A percentile compares a stretch with the other conserved stretches of the same genome.
phyloP scores from a whole-genome alignment of 805 yeast species.

The Pichia deserticola region DNA sequence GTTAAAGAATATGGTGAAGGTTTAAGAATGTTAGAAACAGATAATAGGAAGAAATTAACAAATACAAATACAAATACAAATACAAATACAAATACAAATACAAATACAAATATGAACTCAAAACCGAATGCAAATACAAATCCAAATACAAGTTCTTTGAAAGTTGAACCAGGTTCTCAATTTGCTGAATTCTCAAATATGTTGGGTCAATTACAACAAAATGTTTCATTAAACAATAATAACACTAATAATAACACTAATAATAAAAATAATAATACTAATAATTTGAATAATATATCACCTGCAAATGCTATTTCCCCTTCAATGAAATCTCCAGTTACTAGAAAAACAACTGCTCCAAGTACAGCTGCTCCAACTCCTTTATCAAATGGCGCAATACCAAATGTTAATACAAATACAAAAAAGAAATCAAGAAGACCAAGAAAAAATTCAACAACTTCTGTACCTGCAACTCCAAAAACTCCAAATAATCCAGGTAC shows the following conservation, averaged over 20 bases:
- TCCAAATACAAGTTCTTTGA: not conserved
- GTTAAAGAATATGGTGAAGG: constrained; percentile 79
- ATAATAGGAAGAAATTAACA: constrained; percentile 56
- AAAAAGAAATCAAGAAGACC: constrained; percentile 14
- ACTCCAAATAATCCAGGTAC: constrained; percentile 26
- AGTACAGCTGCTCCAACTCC: constrained; percentile 8
- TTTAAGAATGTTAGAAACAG: constrained; percentile 64
- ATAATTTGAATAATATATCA: not conserved
- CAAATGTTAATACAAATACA: constrained; percentile 10
- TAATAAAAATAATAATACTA: not conserved
- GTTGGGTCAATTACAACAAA: constrained; percentile 13
- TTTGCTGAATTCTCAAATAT: constrained; percentile 15
- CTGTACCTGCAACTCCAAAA: constrained; percentile 29
- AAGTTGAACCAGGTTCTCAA: constrained; percentile 9
- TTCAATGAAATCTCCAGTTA: not conserved
- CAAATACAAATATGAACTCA: constrained; percentile 9
- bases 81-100: constrained; percentile 15
- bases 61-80: not conserved
- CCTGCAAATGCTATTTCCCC: not conserved
- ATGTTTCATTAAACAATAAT: not conserved
- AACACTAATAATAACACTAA: not conserved
- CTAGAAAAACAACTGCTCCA: constrained; percentile 8
- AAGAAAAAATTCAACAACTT: constrained; percentile 19
- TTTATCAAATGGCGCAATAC: constrained; percentile 7
- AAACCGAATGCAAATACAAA: constrained; percentile 5